Evolutionary conservation across 108 stramenopile genomes (phyloP).

Genomic region (Skeletonema potamos): DNA sequence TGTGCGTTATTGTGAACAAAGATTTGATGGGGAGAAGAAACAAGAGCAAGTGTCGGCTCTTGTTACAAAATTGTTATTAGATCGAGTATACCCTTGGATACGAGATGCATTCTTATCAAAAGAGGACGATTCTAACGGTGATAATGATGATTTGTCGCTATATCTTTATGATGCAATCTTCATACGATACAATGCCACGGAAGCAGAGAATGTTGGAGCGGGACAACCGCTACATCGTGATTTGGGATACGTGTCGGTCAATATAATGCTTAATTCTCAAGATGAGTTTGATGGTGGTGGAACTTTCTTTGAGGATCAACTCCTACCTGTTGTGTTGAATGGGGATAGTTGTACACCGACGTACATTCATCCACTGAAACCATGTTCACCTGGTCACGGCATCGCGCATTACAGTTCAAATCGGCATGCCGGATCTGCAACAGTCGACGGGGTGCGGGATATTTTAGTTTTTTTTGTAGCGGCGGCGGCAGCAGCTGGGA

Average conservation of each 20-base stretch:
- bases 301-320: constrained; percentile 70
- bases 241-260: constrained; percentile 66
- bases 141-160: constrained; percentile 9
- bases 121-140: not conserved
- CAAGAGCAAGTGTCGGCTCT: constrained; percentile 42
- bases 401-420: constrained; percentile 52
- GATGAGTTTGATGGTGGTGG: constrained; percentile 66
- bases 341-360: not conserved
- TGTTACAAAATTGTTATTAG: constrained; percentile 38
- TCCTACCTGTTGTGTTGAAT: constrained; percentile 7
- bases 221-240: constrained; percentile 78
- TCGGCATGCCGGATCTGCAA: constrained; percentile 72
- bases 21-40: not conserved
- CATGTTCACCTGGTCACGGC: constrained; percentile 53
- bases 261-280: constrained; percentile 59
- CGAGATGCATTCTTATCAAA: constrained; percentile 49
- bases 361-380: constrained; percentile 41
- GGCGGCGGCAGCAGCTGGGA: not conserved
- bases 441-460: constrained; percentile 57
- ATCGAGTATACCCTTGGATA: constrained; percentile 58
- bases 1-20: constrained; percentile 11
- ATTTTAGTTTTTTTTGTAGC: constrained; percentile 72
- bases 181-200: constrained; percentile 73
- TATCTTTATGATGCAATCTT: constrained; percentile 67
- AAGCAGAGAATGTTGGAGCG: constrained; percentile 49